Base-by-base conservation (phyloP, 129 eudicot species). In the Pseudognaphalium luteoalbum region DNA sequence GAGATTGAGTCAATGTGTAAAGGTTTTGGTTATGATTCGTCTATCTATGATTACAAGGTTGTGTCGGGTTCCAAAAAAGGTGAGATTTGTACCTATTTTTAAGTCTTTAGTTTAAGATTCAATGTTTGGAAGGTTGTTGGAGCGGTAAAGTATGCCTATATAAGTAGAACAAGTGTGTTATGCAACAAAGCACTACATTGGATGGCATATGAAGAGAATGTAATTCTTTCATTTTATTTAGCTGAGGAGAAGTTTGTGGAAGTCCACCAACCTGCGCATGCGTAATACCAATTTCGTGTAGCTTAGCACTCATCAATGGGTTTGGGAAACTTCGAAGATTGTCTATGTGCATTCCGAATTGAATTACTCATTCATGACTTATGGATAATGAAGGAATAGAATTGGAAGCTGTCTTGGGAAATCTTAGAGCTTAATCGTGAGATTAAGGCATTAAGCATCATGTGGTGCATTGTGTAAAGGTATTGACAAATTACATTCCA, bases 111-210 rank as follows among this genome's bases (percentile, higher is more conserved):
- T 30, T 78, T 78, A 70, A 78, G 57, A 70, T 70, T 51, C 20
- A 78, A 70, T 14, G 19, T 14, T n/a, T 77, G 81, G 81, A 77
- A 77, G 42, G 29, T 28, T 37, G 29, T 59, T 14, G 76, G 81
- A 15, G 76, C 41, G 32, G 62, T 69, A 32, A 30, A 78, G 5
- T 70, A 29, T 21, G 8, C 6, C 17, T 25, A 44, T 60, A 4
- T 5, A 28, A 69, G 63, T 44, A 6, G 39, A 15, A 10, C 4
- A 6, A 63, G 76, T 70, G 17, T 78, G 64, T 76, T 67, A 56
- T 76, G 74, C 75, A 77, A 68, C 7, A 71, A 76, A 19, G 70
- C 33, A 5, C 82, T 78, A 59, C 82, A 78, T 35, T 78, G 76
- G 82, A 19, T 59, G 12, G 41, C 67, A 14, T 42, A 60, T 30